Percentiles rank a stretch among this genome's conserved stretches.
Evolutionary conservation across 2,329 filamentous ascomycete genomes (phyloP).

Genomic region (Elsinoe fawcettii): DNA sequence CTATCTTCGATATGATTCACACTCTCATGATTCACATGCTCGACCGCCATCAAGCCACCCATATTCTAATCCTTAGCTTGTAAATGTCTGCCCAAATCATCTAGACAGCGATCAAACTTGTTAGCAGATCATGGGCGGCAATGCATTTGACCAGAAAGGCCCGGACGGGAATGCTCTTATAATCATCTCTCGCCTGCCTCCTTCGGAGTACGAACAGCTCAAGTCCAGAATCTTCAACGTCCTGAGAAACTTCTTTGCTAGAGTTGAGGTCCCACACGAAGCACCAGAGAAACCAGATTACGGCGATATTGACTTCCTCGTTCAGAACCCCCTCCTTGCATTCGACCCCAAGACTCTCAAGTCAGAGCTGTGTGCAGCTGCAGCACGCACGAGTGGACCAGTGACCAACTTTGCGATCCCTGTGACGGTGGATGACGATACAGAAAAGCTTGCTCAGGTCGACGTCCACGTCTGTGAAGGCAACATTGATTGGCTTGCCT

Average conservation of each 20-base stretch:
- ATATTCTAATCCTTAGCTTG: too few species aligned
- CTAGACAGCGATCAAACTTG: too few species aligned
- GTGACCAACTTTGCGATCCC: conserved; percentile 46
- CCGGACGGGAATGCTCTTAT: conserved; percentile 38
- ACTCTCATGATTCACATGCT: background rate
- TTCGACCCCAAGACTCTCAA: conserved; percentile 30
- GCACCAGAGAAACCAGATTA: conserved; percentile 59
- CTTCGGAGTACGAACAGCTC: conserved; percentile 48
- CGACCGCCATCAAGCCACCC: background rate
- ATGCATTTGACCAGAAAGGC: conserved; percentile 45
- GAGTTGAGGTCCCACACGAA: conserved; percentile 56
- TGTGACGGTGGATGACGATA: conserved; percentile 30
- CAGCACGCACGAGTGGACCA: conserved; percentile 11
- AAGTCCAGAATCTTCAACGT: conserved; percentile 38
- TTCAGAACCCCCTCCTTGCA: conserved; percentile 30
- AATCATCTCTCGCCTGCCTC: conserved; percentile 58
- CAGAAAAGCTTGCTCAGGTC: conserved; percentile 50
- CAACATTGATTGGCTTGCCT: conserved; percentile 54
- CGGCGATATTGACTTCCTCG: conserved; percentile 68
- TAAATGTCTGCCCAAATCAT: too few species aligned
- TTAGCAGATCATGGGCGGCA: conserved; percentile 60
- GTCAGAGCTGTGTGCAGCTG: conserved; percentile 40
- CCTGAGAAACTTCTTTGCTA: conserved; percentile 40
- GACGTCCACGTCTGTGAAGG: conserved; percentile 53
- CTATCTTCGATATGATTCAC: background rate